Base-by-base conservation (phyloP, 345 rosid species). In the Syzygium oleosum region DNA sequence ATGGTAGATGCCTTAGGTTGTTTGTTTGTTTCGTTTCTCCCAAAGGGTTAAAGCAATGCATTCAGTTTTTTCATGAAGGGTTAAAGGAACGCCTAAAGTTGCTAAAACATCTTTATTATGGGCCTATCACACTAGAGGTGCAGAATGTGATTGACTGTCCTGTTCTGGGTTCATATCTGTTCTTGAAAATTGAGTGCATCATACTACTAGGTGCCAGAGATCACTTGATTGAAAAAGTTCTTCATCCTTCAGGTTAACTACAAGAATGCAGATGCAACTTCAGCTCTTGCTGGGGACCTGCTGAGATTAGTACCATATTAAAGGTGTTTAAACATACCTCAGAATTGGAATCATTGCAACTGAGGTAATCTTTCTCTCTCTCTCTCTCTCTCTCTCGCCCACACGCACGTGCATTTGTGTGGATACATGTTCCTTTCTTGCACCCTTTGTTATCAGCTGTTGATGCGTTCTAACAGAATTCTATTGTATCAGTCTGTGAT, bases 221-320 rank as follows among this genome's bases (percentile, higher is more conserved):
- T 73, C 13, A 14, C 49, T 73, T 73, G 80, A 84, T 29, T 25
- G 56, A 84, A 51, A 25, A 34, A 34, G 80, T 68, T 68, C 25
- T 34, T 73, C 80, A 49, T 65, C 19, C n/a, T 79, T 38, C 86
- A 87, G 86, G 84, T 84, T 34, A 87, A 61, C 85, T 87, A 84
- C 49, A 84, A 84, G 84, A 87, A 61, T 29, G 88, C 86, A 49
- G 79, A 86, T n/a, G 86, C 86, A 41, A 84, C 63, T 87, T 87
- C 83, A 13, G 51, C 86, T 87, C 86, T 83, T 59, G 86, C 84
- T 84, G 86, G 80, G 51, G 83, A 87, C 22, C 84, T 27, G 25
- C 58, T 87, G 86, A 58, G 46, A 61, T 56, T 9, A 12, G n/a
- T n/a, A 27, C 84, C 53, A 63, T 51, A 12, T 52, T 77, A 56